Base-by-base conservation (phyloP, 2,329 filamentous ascomycete species). In the Pseudocercospora cruenta region DNA sequence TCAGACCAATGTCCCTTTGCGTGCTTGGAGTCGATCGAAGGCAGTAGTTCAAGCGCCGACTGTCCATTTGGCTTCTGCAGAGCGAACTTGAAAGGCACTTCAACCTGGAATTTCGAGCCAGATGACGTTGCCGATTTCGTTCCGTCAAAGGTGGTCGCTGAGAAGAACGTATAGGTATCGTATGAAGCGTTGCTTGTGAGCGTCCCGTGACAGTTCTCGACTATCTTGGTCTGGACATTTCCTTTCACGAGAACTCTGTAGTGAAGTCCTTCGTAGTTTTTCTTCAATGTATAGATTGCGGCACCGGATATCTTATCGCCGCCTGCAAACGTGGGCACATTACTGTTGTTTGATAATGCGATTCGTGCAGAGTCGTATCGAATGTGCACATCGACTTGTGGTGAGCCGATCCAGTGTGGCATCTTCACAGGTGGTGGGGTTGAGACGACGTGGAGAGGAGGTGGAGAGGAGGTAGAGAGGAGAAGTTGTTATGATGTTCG, bases 21-120 rank as follows among this genome's bases (percentile, higher is more conserved):
- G 3, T 62, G 24, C n/a, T 63, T 69, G n/a, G 67, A 69, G 26
- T 65, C 58, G 16, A 66, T 12, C 21, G 67, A 64, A 39, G 67
- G 67, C 8, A 66, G 47, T 21, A 66, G 26, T n/a, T 60, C 45
- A 7, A 55, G 45, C 8, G 58, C 26, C 31, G 54, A 36, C 21
- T 64, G 57, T 10, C 24, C 47, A 49, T 39, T 49, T 2, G 39
- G n/a, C 16, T 55, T 51, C 24, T 62, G 47, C 8, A 66, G 28
- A 8, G 28, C 55, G 64, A 69, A 64, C 21, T 61, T 55, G 58
- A 69, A 66, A 2, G 67, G 67, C 5, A 68, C 33, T 21, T 65
- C 58, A 45, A 43, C 36, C 47, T 57, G 28, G 33, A 58, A 43
- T 59, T 60, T 58, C n/a, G 36, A 43, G 36, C 21, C 45, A 6